Evolutionary conservation across 345 rosid species (phyloP).

Genomic region (Eutrema yunnanense): DNA sequence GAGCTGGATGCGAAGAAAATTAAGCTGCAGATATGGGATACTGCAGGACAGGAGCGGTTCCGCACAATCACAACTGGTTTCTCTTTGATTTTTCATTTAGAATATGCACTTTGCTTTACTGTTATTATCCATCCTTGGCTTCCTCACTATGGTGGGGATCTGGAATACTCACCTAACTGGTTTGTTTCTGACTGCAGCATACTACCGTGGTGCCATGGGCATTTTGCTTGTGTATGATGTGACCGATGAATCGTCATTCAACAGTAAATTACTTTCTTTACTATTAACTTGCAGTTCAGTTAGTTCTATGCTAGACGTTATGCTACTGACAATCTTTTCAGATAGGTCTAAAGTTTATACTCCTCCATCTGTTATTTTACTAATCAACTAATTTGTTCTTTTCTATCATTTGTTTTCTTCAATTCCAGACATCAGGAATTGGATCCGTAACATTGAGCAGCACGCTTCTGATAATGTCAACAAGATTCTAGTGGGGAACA

Average conservation of each 20-base stretch:
- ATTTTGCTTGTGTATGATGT: slow-evolving; percentile 99
- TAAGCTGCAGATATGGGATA: slow-evolving; percentile 97
- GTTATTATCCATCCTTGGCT: neutral
- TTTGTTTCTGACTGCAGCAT: slow-evolving; percentile 55
- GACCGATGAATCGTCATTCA: slow-evolving; percentile 97
- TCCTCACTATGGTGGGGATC: neutral
- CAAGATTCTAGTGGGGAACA: slow-evolving; percentile 96
- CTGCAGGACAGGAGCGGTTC: slow-evolving; percentile 35
- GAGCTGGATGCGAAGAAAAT: slow-evolving; percentile 95
- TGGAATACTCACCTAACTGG: neutral
- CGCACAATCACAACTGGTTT: slow-evolving; percentile 78
- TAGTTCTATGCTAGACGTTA: neutral
- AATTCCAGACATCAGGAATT: slow-evolving; percentile 77
- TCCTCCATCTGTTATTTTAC: neutral
- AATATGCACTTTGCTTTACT: neutral
- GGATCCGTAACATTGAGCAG: slow-evolving; percentile 99
- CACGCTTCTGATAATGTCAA: slow-evolving; percentile 99
- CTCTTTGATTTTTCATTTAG: neutral
- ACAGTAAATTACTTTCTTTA: slow-evolving; percentile 48
- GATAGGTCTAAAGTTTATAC: neutral
- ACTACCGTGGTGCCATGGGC: slow-evolving; percentile 99
- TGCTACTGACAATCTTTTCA: neutral
- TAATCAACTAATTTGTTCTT: neutral
- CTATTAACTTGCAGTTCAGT: neutral
- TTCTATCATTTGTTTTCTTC: neutral